These are phyloP conservation scores for Nakataea oryzae DNA, from an alignment of 2,329 filamentous ascomycete species.

Conservation along the genomic window DNA sequence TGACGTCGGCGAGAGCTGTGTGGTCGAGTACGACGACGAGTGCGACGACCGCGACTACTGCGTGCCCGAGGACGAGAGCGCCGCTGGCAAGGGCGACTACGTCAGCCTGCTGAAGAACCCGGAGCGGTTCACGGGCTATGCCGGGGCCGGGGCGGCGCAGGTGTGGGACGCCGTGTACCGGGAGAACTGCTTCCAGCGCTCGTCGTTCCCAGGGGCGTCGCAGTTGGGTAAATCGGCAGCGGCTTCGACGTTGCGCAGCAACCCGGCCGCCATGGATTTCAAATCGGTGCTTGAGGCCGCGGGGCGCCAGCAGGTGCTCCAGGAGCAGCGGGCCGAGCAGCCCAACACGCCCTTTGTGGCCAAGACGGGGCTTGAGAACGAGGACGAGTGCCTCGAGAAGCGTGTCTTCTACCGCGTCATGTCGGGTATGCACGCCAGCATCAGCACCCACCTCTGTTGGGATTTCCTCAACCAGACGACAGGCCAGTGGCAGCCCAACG, in stretches of 20 bases:
- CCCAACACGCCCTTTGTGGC: constrained; percentile 50
- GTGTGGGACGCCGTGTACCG: constrained; percentile 96
- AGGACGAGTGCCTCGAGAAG: constrained; percentile 94
- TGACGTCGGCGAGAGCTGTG: constrained; percentile 85
- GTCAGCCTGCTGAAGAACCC: constrained; percentile 90
- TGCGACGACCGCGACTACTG: constrained; percentile 97
- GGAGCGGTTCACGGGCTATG: constrained; percentile 90
- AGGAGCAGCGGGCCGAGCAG: constrained; percentile 44
- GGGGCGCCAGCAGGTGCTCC: constrained; percentile 50
- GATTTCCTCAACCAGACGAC: constrained; percentile 93
- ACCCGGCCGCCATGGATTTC: constrained; percentile 49
- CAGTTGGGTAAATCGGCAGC: constrained; percentile 17
- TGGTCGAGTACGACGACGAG: constrained; percentile 95
- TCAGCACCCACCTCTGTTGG: constrained; percentile 92
- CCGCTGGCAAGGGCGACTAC: constrained; percentile 83
- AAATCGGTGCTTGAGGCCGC: constrained; percentile 49
- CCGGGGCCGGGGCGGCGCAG: constrained; percentile 72
- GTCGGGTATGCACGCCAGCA: constrained; percentile 96
- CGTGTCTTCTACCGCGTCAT: constrained; percentile 95
- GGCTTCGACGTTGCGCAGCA: constrained; percentile 12
- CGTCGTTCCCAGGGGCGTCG: constrained; percentile 48
- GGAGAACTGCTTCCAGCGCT: constrained; percentile 85
- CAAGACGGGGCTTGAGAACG: constrained; percentile 59
- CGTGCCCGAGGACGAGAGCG: constrained; percentile 86
- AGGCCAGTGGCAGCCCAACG: constrained; percentile 83